Conservation (phyloP, 2,329 filamentous ascomycete genomes). For the Rhynchosporium secalis region DNA sequence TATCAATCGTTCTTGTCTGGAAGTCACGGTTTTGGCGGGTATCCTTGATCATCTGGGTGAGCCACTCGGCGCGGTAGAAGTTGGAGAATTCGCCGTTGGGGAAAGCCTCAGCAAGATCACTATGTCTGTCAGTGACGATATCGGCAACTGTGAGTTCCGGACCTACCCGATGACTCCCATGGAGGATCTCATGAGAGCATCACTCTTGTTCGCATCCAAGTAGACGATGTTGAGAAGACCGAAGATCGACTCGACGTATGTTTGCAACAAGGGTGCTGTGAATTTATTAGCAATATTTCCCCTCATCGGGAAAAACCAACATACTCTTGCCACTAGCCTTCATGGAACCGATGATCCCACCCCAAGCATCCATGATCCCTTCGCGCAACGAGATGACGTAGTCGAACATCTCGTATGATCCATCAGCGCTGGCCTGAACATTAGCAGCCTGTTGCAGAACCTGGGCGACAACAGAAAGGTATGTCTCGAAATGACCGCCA, state of each 20-base stretch:
- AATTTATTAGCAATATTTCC: constrained; percentile 35
- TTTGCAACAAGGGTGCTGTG: constrained; percentile 68
- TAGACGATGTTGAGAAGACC: constrained; percentile 79
- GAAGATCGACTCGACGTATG: constrained; percentile 84
- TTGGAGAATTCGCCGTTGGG: constrained; percentile 83
- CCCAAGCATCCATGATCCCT: constrained; percentile 99
- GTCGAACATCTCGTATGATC: constrained; percentile 92
- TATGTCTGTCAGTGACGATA: constrained; percentile 42
- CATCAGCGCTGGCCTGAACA: constrained; percentile 76
- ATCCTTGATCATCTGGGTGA: constrained; percentile 87
- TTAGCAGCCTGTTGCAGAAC: constrained; percentile 90
- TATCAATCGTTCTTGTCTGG: constrained; percentile 81
- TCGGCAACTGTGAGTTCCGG: not conserved
- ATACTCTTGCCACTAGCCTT: constrained; percentile 76
- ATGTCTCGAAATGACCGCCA: constrained; percentile 86
- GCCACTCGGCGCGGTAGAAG: constrained; percentile 88
- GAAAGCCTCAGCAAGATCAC: constrained; percentile 92
- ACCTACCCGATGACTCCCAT: constrained; percentile 97
- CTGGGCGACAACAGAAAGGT: constrained; percentile 87
- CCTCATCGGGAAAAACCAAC: constrained; percentile 36
- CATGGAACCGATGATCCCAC: constrained; percentile 93
- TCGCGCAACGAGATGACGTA: constrained; percentile 94
- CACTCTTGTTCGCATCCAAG: constrained; percentile 82
- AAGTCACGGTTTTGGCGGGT: constrained; percentile 88
- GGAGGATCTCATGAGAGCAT: constrained; percentile 85